A percentile compares a stretch with the other conserved stretches of the same genome.
Conservation (phyloP, 257 asterid genomes). For the Primulina tabacum region DNA sequence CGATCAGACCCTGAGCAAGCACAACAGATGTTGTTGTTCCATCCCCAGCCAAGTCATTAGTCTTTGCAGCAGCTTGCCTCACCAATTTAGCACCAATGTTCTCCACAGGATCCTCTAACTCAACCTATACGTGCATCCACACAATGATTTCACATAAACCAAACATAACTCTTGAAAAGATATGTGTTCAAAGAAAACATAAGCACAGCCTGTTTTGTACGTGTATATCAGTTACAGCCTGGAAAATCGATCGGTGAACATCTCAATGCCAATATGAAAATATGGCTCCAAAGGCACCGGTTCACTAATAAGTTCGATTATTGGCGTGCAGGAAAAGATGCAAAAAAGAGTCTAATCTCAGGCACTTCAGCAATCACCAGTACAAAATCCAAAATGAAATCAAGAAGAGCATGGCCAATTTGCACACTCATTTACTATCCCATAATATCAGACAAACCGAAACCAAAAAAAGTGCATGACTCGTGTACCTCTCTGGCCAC, state of each 20-base stretch:
- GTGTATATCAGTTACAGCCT: no score
- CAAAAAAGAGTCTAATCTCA: no score
- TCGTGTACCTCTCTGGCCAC: conserved; percentile 80
- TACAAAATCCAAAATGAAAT: background rate
- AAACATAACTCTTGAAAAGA: background rate
- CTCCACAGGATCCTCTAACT: conserved; percentile 95
- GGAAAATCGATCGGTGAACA: no score
- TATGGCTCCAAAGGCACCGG: no score
- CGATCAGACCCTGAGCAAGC: conserved; percentile 93
- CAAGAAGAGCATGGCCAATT: background rate
- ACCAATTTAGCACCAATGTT: conserved; percentile 96
- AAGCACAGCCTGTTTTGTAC: no score
- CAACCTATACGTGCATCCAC: conserved; percentile 53
- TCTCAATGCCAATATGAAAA: no score
- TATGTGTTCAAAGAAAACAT: no score
- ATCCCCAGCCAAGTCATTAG: conserved; percentile 98
- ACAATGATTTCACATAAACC: background rate
- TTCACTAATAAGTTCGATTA: no score
- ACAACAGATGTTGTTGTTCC: conserved; percentile 98
- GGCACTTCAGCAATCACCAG: background rate
- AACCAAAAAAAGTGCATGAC: background rate
- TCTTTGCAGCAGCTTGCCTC: conserved; percentile 97
- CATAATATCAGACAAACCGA: background rate
- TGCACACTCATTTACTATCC: background rate
- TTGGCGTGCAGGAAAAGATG: no score